Evolutionary conservation across 305 asterid genomes (phyloP), one percentile per base, ranked within the genome.

Genomic region (Andrographis paniculata): DNA sequence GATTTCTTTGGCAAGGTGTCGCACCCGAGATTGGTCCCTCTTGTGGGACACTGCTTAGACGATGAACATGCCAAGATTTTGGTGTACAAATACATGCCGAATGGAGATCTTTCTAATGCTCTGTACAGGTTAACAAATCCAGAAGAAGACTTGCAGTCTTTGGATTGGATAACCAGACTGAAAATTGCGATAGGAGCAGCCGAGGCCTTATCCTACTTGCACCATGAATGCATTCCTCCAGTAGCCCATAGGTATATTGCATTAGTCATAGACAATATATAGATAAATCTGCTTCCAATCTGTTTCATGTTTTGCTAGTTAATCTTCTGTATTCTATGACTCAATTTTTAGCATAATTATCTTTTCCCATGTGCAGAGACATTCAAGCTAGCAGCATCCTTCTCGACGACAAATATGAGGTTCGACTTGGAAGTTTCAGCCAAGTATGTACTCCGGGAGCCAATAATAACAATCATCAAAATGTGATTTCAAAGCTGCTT

Each of bases 81-180:
- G 50, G 84, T 78, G 27, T 80, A 84, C 48, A 84, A 66, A 48
- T 69, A 63, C 53, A 72, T 78, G 87, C 65, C 73, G 9, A 74
- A 87, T 61, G 91, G 85, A 59, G 91, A 83, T 63, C 58, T 87
- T 60, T 72, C 84, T 19, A 78, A 48, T 42, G 70, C 81, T 19
- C 59, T 84, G 50, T 66, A 63, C 42, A 59, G 65, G 22, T 45
- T 20, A 31, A 54, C 55, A 17, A 55, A 48, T 48, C 48, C 53
- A 0, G 79, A 70, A 2, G 64, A 68, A 10, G 60, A 57, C 30
- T 22, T 66, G 50, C 74, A 61, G 67, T 79, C 92, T 12, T 56
- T 84, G 75, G 94, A 87, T 60, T 87, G 97, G 97, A 79, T 81
- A 20, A 87, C 92, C 22, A 66, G 97, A 60, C 56, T 84, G 64